These are phyloP conservation scores for Alternaria sp. DNA, from an alignment of 2,329 filamentous ascomycete species.

Conservation along the genomic window DNA sequence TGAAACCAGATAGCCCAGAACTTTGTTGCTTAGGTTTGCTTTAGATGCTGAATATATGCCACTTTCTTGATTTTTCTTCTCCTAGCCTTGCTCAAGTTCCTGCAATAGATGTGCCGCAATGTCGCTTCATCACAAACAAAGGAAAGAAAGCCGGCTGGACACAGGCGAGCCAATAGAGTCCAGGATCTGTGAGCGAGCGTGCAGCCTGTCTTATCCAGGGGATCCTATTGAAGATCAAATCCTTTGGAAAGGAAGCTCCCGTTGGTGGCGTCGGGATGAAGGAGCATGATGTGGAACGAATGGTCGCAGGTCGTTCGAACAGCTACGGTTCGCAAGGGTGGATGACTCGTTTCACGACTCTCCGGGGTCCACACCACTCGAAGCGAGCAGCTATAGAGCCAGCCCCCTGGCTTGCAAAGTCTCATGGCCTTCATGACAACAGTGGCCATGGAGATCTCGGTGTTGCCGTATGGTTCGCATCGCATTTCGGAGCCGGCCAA, in stretches of 20 bases:
- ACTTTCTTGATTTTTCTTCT: constrained; percentile 5
- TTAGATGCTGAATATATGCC: background rate
- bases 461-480: constrained; percentile 15
- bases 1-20: constrained; percentile 15
- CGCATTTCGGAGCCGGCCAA: background rate
- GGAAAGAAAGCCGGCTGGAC: background rate
- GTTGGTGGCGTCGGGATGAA: constrained; percentile 6
- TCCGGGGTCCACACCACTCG: constrained; percentile 1
- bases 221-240: background rate
- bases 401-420: constrained; percentile 7
- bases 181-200: background rate
- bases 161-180: background rate
- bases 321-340: background rate
- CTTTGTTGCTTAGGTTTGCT: constrained; percentile 8
- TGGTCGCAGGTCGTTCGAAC: background rate
- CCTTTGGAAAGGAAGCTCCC: constrained; percentile 2
- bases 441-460: constrained; percentile 4
- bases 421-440: constrained; percentile 3
- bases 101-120: constrained; percentile 4
- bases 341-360: constrained; percentile 1
- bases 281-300: background rate
- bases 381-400: constrained; percentile 7
- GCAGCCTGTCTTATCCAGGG: background rate
- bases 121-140: constrained; percentile 6
- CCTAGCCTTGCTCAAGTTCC: background rate